Conservation (phyloP, 768 basidiomycete species). For the Mycena galericulata region DNA sequence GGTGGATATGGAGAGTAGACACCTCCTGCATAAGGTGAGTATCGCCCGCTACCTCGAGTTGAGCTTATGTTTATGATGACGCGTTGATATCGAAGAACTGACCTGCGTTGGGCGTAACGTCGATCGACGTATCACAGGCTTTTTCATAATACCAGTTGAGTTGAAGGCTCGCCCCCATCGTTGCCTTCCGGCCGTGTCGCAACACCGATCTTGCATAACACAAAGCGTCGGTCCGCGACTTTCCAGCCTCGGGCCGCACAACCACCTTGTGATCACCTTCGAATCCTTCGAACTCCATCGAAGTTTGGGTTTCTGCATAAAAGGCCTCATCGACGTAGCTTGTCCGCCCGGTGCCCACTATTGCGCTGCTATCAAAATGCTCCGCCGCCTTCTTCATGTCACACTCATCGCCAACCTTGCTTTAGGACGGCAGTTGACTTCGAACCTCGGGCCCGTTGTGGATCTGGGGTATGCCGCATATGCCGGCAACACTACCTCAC, state of each 20-base stretch:
- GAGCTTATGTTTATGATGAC: neutral
- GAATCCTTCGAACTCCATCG: too few relatives aligned
- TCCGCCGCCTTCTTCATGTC: neutral
- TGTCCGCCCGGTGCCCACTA: too few relatives aligned
- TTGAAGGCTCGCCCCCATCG: too few relatives aligned
- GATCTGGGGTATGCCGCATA: slow-evolving; percentile 55
- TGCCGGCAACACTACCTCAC: slow-evolving; percentile 55
- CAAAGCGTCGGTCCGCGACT: too few relatives aligned
- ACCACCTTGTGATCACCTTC: slow-evolving; percentile 10
- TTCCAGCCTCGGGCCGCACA: neutral
- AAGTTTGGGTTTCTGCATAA: too few relatives aligned
- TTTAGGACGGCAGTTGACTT: slow-evolving; percentile 21
- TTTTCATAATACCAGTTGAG: too few relatives aligned
- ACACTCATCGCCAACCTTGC: neutral
- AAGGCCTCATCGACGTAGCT: neutral
- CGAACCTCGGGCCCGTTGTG: slow-evolving; percentile 52
- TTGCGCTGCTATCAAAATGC: slow-evolving; percentile 1
- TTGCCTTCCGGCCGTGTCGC: too few relatives aligned
- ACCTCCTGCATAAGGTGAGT: slow-evolving; percentile 18
- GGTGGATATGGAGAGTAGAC: slow-evolving; percentile 22
- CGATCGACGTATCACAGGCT: neutral
- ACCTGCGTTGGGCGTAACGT: neutral
- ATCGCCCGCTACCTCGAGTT: neutral
- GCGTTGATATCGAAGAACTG: too few relatives aligned
- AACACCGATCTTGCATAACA: too few relatives aligned